Base-by-base conservation (phyloP, 208 protist species). In the Crithidia brevicula region DNA sequence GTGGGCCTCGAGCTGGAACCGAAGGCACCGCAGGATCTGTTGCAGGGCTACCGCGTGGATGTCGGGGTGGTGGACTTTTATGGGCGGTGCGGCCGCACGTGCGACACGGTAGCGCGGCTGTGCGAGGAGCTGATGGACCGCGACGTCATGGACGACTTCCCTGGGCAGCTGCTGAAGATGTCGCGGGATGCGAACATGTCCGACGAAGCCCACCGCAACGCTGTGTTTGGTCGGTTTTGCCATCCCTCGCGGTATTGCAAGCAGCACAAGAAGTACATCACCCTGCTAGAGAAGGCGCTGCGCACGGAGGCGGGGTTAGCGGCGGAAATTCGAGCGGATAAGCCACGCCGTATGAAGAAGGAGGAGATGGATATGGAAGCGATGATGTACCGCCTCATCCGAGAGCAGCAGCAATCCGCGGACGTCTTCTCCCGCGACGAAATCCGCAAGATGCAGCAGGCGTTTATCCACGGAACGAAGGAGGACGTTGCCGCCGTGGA, bases 361-460 rank as follows among this genome's bases (percentile, higher is more conserved):
- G 77, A 92, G 36, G 80, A 90, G 46, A 69, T 86, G 59, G 79
- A 93, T 33, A 67, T 92, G 56, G 90, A 95, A 63, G 64, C 65
- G 30, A 86, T 93, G 76, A 90, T 93, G 79, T 73, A 89, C 66
- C 73, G 76, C 5, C 78, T 91, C 63, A 68, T 67, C 6, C 63
- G 70, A 2, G 81, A 89, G 38, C 73, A 87, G 28, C 74, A 78
- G 10, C 65, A 76, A 45, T 62, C 76, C 8, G 68, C 85, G 3
- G 79, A 81, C 20, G 77, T 95, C 25, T 92, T 90, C 31, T 72
- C 74, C 9, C 83, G 87, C 33, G 83, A 91, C 1, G 86, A 95
- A 47, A 79, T 95, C 18, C 52, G 50, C 16, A 43, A 59, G 23
- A 79, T 95, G 73, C 79, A 90, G 71, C 23, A 74, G 0, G 83